Conservation (phyloP, 306 rosid genomes). For the Trifolium fragiferum region DNA sequence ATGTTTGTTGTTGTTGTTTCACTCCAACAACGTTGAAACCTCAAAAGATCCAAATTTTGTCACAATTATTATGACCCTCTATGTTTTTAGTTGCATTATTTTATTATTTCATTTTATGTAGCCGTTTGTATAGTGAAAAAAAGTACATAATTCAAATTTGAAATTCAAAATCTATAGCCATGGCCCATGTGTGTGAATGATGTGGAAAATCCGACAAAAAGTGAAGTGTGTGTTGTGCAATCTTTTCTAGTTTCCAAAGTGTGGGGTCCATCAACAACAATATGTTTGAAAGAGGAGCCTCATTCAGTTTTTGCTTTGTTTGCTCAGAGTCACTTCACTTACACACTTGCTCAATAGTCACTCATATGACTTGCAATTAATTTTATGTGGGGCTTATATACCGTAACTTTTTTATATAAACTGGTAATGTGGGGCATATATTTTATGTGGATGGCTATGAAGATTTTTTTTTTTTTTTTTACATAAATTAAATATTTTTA, state of each 20-base stretch:
- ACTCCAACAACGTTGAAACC: slow-evolving; percentile 33
- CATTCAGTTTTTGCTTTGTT: background rate
- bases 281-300: background rate
- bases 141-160: slow-evolving; percentile 62
- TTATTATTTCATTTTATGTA: slow-evolving; percentile 32
- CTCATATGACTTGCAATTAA: no score
- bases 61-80: slow-evolving; percentile 39
- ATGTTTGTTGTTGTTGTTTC: background rate
- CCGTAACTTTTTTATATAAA: no score
- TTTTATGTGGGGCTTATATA: no score
- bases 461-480: no score
- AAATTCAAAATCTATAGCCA: slow-evolving; percentile 60
- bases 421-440: no score
- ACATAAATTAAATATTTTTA: no score
- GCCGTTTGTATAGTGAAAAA: slow-evolving; percentile 43
- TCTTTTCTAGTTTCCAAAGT: slow-evolving; percentile 33
- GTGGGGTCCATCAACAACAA: slow-evolving; percentile 49
- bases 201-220: slow-evolving; percentile 49
- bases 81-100: slow-evolving; percentile 15
- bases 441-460: no score
- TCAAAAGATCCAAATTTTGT: slow-evolving; percentile 55
- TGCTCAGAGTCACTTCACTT: no score
- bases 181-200: slow-evolving; percentile 36
- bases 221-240: slow-evolving; percentile 21
- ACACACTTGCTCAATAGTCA: no score